phyloP scores from a whole-genome alignment of 225 moss, liverwort and hornwort genomes.

The Sphagnum tenellum region DNA sequence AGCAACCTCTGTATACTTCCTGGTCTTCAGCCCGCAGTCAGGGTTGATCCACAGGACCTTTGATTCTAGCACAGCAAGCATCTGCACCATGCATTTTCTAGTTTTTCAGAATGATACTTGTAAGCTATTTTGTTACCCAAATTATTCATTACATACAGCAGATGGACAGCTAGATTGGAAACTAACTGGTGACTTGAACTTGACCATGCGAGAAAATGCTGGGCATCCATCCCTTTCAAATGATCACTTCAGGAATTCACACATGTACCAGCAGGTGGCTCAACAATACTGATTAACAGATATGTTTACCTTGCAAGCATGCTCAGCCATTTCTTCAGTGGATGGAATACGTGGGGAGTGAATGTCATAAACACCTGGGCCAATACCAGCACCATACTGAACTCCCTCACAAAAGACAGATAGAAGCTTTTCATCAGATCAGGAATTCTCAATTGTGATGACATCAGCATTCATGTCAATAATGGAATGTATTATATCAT shows the following conservation, averaged over 20 bases:
- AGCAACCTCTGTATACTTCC: constrained; percentile 51
- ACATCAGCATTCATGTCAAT: constrained; percentile 99
- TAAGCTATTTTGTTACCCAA: too few relatives aligned
- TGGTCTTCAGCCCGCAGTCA: constrained; percentile 67
- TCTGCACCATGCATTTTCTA: constrained; percentile 11
- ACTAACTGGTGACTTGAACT: too few relatives aligned
- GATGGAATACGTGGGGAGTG: constrained; percentile 83
- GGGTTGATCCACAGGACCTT: constrained; percentile 87
- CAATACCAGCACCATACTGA: constrained; percentile 71
- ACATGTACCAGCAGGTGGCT: too few relatives aligned
- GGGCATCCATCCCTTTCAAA: too few relatives aligned
- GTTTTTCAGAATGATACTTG: too few relatives aligned
- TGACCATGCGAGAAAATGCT: too few relatives aligned
- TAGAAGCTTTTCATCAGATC: constrained; percentile 85
- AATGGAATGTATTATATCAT: constrained; percentile 70
- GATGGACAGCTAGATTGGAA: too few relatives aligned
- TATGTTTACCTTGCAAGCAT: constrained; percentile 44
- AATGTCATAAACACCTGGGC: constrained; percentile 85
- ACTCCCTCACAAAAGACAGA: constrained; percentile 81
- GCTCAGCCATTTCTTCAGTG: constrained; percentile 60
- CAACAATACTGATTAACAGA: too few relatives aligned
- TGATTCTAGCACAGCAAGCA: constrained; percentile 42
- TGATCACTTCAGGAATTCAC: too few relatives aligned
- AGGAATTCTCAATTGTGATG: constrained; percentile 91
- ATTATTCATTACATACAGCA: too few relatives aligned